These are phyloP conservation scores for Paramecium tetraurelia DNA, from an alignment of 73 alveolate genomes.

Conservation along the genomic window DNA sequence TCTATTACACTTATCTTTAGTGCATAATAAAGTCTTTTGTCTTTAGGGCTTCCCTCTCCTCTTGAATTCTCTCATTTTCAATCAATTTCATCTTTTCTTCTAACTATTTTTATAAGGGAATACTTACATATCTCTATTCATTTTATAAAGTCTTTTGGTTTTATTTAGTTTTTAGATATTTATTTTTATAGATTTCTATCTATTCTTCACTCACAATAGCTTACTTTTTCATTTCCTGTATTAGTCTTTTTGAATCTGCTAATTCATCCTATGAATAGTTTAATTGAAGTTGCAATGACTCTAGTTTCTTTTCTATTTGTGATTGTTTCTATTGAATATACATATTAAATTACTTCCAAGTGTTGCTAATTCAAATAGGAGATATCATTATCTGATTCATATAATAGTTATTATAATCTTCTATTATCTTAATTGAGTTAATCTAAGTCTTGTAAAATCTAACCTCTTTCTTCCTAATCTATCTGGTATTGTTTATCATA, in stretches of 20 bases:
- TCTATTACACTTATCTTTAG: not conserved
- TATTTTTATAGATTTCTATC: not conserved
- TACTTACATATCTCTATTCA: slow-evolving; percentile 11
- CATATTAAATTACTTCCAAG: not conserved
- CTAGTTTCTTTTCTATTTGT: slow-evolving; percentile 7
- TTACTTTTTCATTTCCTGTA: not conserved
- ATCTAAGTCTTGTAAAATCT: not conserved
- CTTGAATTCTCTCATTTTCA: slow-evolving; percentile 14
- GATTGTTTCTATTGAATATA: not conserved
- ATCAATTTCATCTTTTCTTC: slow-evolving; percentile 30
- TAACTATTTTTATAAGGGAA: not conserved
- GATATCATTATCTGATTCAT: slow-evolving; percentile 33
- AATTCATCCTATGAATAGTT: not conserved
- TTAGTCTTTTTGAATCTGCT: not conserved
- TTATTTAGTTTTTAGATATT: not conserved
- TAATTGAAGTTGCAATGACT: not conserved
- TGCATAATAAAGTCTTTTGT: not conserved
- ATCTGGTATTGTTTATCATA: not conserved
- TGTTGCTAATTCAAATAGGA: not conserved
- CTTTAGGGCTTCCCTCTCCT: slow-evolving; percentile 33
- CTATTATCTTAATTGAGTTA: not conserved
- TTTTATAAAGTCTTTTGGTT: not conserved
- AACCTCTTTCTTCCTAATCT: not conserved
- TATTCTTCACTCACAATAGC: not conserved
- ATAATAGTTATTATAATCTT: not conserved